A percentile compares a stretch with the other conserved stretches of the same genome.
phyloP scores from a whole-genome alignment of 306 rosid species.

The Ormosia semicastrata region DNA sequence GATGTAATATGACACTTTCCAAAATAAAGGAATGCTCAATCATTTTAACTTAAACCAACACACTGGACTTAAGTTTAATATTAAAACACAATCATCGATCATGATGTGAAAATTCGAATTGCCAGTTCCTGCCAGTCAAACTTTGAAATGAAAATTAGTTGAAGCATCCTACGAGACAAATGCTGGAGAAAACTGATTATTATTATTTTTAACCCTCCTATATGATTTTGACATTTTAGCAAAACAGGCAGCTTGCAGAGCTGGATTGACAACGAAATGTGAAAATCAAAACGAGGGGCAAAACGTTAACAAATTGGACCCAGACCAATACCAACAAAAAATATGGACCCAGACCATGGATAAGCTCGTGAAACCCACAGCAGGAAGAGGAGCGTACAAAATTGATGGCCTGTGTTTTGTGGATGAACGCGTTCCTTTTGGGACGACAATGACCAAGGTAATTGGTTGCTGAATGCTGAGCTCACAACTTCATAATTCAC shows the following conservation, averaged over 20 bases:
- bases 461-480: neutral
- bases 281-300: neutral
- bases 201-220: neutral
- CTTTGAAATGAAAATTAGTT: neutral
- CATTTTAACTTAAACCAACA: neutral
- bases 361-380: neutral
- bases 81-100: neutral
- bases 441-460: neutral
- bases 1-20: neutral
- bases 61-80: neutral
- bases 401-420: neutral
- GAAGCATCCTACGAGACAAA: neutral
- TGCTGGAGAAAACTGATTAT: neutral
- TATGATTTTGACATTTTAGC: constrained; percentile 8
- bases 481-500: constrained; percentile 26
- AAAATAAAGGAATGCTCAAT: neutral
- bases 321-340: neutral
- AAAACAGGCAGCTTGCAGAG: neutral
- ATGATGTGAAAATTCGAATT: neutral
- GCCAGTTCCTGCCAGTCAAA: constrained; percentile 8
- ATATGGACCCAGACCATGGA: neutral
- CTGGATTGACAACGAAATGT: constrained; percentile 2
- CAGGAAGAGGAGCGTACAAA: constrained; percentile 8
- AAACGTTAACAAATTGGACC: neutral
- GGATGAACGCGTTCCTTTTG: neutral